Conservation (phyloP, 768 basidiomycete species). For the Kwoniella sp. region DNA sequence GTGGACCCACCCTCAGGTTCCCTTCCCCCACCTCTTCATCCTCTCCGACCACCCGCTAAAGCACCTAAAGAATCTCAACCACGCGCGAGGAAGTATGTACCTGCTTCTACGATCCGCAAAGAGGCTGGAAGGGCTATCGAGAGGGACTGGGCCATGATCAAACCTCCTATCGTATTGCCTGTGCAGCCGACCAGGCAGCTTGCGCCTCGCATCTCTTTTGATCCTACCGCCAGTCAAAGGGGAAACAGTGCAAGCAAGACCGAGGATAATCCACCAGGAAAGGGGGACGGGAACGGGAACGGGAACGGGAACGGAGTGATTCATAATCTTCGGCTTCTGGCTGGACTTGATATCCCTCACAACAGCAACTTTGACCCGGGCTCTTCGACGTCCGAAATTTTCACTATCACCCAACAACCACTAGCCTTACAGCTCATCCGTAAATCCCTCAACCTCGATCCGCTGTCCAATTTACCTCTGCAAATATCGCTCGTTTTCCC, state of each 20-base stretch:
- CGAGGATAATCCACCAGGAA: too few species aligned
- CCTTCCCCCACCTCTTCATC: conserved; percentile 29
- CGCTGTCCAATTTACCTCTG: not conserved
- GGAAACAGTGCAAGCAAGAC: too few species aligned
- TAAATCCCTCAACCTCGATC: not conserved
- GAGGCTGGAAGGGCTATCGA: conserved; percentile 2
- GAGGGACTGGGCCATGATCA: conserved; percentile 24
- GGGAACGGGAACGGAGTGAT: not conserved
- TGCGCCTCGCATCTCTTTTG: too few species aligned
- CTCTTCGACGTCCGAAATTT: too few species aligned
- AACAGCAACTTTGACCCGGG: not conserved
- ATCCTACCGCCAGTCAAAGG: too few species aligned
- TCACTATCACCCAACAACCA: not conserved
- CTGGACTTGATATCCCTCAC: not conserved
- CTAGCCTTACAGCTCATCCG: not conserved
- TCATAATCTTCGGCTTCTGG: conserved; percentile 16
- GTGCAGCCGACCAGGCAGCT: not conserved
- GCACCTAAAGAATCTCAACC: conserved; percentile 7
- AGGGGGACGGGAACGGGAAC: not conserved
- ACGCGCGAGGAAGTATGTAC: conserved; percentile 17
- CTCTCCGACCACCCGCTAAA: conserved; percentile 23
- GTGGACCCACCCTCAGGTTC: not conserved
- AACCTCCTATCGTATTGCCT: conserved; percentile 29
- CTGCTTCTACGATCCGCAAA: conserved; percentile 18
- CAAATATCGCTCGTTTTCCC: conserved; percentile 31